phyloP scores from a whole-genome alignment of 2,329 filamentous ascomycete genomes.

The Aaosphaeria pasadenensis region DNA sequence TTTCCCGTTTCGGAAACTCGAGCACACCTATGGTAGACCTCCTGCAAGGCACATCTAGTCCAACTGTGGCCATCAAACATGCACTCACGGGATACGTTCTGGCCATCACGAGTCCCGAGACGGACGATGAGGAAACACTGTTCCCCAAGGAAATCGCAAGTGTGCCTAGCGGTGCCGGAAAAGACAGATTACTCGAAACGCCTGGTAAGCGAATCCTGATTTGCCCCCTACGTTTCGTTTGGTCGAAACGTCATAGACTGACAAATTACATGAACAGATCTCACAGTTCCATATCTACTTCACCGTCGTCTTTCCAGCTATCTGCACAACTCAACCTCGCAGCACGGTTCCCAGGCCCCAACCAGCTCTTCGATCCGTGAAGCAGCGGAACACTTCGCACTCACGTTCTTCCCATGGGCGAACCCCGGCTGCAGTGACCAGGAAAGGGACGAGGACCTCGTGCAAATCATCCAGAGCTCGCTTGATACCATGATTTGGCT shows the following conservation, averaged over 20 bases:
- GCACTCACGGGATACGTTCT: slow-evolving; percentile 25
- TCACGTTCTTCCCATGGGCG: slow-evolving; percentile 35
- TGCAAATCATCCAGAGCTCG: slow-evolving; percentile 20
- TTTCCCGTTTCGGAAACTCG: slow-evolving; percentile 20
- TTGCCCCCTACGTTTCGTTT: background rate
- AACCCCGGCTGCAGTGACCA: slow-evolving; percentile 23
- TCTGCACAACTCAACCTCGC: slow-evolving; percentile 15
- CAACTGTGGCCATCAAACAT: slow-evolving; percentile 29
- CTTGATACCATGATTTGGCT: slow-evolving; percentile 28
- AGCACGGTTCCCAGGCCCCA: slow-evolving; percentile 1
- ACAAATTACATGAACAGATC: slow-evolving; percentile 7
- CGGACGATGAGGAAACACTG: slow-evolving; percentile 11
- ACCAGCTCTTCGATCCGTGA: slow-evolving; percentile 22
- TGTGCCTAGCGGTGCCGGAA: slow-evolving; percentile 5
- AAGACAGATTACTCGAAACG: background rate
- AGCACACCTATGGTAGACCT: slow-evolving; percentile 21
- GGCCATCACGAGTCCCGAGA: slow-evolving; percentile 15
- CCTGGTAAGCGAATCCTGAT: background rate
- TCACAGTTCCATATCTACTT: slow-evolving; percentile 17
- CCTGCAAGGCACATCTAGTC: slow-evolving; percentile 19
- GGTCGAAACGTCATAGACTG: background rate
- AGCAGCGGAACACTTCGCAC: slow-evolving; percentile 32
- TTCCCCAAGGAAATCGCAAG: slow-evolving; percentile 23
- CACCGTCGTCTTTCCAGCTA: slow-evolving; percentile 26
- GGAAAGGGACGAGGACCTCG: slow-evolving; percentile 27